Evolutionary conservation across 1,139 yeast genomes (phyloP).

Genomic region (Pichia sp.): DNA sequence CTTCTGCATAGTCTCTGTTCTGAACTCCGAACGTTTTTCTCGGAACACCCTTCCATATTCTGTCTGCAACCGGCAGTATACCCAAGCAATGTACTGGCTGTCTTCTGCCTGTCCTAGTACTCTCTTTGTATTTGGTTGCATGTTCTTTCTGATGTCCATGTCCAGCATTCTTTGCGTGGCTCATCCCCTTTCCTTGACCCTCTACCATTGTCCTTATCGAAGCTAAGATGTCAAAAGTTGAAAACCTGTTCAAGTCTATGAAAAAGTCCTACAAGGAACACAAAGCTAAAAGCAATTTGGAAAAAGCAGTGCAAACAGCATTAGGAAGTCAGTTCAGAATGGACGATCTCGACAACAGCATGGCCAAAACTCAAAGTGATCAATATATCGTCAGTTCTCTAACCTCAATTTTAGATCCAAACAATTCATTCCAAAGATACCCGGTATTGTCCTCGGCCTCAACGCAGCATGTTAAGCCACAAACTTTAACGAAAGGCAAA

Average conservation of each 20-base stretch:
- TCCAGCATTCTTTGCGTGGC: no score
- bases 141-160: no score
- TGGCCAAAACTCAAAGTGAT: not conserved
- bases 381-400: not conserved
- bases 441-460: not conserved
- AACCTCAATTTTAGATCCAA: not conserved
- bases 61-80: no score
- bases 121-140: no score
- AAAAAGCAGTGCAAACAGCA: not conserved
- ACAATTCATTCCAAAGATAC: not conserved
- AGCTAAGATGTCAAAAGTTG: not conserved
- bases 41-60: no score
- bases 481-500: not conserved
- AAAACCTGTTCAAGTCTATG: not conserved
- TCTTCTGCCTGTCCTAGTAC: no score
- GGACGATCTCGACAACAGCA: not conserved
- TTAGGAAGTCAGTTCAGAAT: not conserved
- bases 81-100: no score
- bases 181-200: no score
- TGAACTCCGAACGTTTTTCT: no score
- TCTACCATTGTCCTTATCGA: no score
- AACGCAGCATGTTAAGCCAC: not conserved
- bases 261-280: constrained; percentile 1
- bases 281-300: not conserved
- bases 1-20: no score